Conservation (phyloP, 768 basidiomycete genomes). For the Trametes elegans region DNA sequence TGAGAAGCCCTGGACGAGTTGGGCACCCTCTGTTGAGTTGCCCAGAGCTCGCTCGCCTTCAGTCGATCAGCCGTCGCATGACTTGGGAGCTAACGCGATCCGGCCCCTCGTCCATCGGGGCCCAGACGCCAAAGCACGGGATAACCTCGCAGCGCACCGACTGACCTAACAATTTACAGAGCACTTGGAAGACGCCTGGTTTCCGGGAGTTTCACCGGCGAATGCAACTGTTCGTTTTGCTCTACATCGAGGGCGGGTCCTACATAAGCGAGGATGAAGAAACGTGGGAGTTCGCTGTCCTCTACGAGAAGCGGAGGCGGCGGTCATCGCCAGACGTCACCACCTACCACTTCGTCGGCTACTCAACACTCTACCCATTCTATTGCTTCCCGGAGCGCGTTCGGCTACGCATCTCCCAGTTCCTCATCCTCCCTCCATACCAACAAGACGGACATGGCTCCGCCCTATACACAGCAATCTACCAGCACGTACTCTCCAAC, state of each 20-base stretch:
- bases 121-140: neutral
- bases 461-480: conserved; percentile 83
- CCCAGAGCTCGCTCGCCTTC: neutral
- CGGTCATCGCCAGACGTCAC: conserved; percentile 43
- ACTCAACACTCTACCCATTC: conserved; percentile 93
- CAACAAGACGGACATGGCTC: conserved; percentile 91
- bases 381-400: conserved; percentile 93
- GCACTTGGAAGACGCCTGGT: conserved; percentile 81
- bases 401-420: conserved; percentile 92
- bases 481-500: conserved; percentile 66
- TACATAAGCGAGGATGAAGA: conserved; percentile 95
- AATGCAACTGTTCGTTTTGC: conserved; percentile 92
- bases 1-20: conserved; percentile 11
- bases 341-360: conserved; percentile 92
- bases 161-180: conserved; percentile 41
- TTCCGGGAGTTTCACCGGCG: conserved; percentile 88
- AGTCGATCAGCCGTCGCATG: neutral
- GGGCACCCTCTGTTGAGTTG: neutral
- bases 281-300: conserved; percentile 86
- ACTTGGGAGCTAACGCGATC: neutral
- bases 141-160: neutral
- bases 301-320: conserved; percentile 86
- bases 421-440: conserved; percentile 88
- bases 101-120: neutral
- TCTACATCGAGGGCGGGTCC: conserved; percentile 95